Base-by-base conservation (phyloP, 176 grass and related monocot genomes). In the Saccharum officinarum region DNA sequence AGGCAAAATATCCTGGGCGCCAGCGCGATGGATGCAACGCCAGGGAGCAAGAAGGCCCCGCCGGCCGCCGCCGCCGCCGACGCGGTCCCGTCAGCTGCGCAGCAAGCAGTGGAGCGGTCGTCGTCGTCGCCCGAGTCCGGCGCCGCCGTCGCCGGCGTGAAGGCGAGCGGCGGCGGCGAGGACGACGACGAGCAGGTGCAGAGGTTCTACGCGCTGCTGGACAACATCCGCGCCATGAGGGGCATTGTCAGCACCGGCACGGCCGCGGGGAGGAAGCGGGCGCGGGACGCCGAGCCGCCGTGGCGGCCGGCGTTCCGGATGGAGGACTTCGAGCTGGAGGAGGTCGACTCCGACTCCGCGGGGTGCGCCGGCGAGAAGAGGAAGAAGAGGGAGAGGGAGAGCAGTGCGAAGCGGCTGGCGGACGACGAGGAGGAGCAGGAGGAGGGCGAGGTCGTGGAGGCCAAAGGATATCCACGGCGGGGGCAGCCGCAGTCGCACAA, bases 141-240 rank as follows among this genome's bases (percentile, higher is more conserved):
- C 4, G 4, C 6, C 57, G 10, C 16, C 7, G 28, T 22, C 54
- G 55, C 54, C 8, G 68, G 52, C 41, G 25, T 67, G 54, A 41
- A 7, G 72, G 16, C 45, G 38, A 42, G 6, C 71, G 60, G 22
- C 20, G 46, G 6, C 9, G 13, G 50, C 47, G 47, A n/a, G 4
- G 80, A 54, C 11, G 87, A 84, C 44, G 87, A 80, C 60, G 87
- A 84, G 82, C 76, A 82, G 72, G 72, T 90, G 72, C 71, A 86
- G 77, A 75, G 49, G 82, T 85, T 89, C 87, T 89, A 89, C 76
- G 82, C 87, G 45, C 76, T 89, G 75, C 68, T 89, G 25, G 76
- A 77, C 1, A 89, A 84, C 82, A 80, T 89, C 69, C 75, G 76
- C 6, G 82, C 87, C 45, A 33, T 80, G 60, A 67, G 76, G 38